These are phyloP conservation scores for Ophiosphaerella korrae DNA, from an alignment of 2,329 filamentous ascomycete genomes.

Conservation along the genomic window DNA sequence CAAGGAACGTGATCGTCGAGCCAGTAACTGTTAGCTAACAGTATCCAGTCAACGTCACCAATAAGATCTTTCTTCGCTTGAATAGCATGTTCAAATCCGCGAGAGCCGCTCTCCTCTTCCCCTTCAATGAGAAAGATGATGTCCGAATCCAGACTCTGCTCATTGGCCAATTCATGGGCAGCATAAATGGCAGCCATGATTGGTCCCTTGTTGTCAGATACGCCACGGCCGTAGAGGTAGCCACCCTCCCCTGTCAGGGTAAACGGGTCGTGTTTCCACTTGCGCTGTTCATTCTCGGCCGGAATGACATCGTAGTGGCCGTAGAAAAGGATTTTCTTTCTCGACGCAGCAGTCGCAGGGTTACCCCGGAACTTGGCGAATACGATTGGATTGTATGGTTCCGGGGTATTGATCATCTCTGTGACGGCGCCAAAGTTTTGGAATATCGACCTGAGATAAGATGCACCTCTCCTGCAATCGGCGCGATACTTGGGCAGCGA, in stretches of 20 bases:
- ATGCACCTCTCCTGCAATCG: constrained; percentile 90
- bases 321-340: constrained; percentile 93
- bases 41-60: constrained; percentile 89
- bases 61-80: constrained; percentile 80
- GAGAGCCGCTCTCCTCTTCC: constrained; percentile 92
- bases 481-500: constrained; percentile 83
- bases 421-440: constrained; percentile 83
- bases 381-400: constrained; percentile 86
- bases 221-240: constrained; percentile 93
- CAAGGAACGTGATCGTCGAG: constrained; percentile 94
- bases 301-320: constrained; percentile 98
- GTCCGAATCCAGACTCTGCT: constrained; percentile 83
- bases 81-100: constrained; percentile 86
- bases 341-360: constrained; percentile 64
- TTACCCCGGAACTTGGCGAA: constrained; percentile 85
- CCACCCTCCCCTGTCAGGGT: constrained; percentile 87
- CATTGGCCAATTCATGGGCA: constrained; percentile 83
- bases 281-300: constrained; percentile 79
- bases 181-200: constrained; percentile 93
- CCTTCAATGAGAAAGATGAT: constrained; percentile 95
- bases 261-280: constrained; percentile 90
- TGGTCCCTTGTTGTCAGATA: constrained; percentile 96
- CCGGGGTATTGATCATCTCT: constrained; percentile 83
- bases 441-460: constrained; percentile 87
- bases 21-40: constrained; percentile 98